Conservation (phyloP, 495 filamentous ascomycete species). For the Neurospora terricola region DNA sequence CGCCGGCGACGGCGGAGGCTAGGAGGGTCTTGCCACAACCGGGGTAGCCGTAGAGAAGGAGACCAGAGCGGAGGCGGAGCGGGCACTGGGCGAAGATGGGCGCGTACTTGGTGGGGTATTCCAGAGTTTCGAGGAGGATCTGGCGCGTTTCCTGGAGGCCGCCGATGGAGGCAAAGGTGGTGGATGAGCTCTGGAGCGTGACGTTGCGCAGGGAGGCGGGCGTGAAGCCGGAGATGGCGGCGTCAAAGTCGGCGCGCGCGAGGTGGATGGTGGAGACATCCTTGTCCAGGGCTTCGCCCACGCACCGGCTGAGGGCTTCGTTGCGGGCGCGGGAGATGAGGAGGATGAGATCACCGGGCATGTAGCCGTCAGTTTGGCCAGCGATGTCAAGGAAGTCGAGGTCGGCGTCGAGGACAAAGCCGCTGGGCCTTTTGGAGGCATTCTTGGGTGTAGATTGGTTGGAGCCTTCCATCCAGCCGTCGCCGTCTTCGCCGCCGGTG, state of each 20-base stretch:
- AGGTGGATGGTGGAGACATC: conserved; percentile 44
- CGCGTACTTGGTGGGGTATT: conserved; percentile 96
- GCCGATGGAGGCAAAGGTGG: conserved; percentile 82
- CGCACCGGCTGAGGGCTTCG: conserved; percentile 77
- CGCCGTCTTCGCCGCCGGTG: conserved; percentile 38
- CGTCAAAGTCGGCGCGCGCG: conserved; percentile 62
- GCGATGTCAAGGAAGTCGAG: conserved; percentile 90
- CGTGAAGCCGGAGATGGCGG: conserved; percentile 81
- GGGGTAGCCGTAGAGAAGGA: conserved; percentile 88
- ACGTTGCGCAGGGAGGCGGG: conserved; percentile 91
- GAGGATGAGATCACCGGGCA: conserved; percentile 86
- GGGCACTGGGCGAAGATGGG: conserved; percentile 96
- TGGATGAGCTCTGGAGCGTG: conserved; percentile 71
- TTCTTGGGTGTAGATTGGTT: conserved; percentile 16
- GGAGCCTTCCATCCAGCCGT: conserved; percentile 62
- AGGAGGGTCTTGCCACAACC: conserved; percentile 95
- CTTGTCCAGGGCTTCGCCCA: conserved; percentile 28
- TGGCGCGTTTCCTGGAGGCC: conserved; percentile 76
- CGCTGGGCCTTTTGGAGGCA: conserved; percentile 34
- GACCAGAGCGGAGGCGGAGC: conserved; percentile 79
- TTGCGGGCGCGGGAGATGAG: conserved; percentile 80
- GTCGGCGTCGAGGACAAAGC: conserved; percentile 57
- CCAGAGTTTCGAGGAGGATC: conserved; percentile 82
- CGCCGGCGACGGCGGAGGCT: conserved; percentile 86
- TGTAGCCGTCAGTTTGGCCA: conserved; percentile 90